Percentiles rank a stretch among this genome's conserved stretches.
These are phyloP conservation scores for Candida silvicultrix DNA, from an alignment of 805 yeast genomes.

Conservation along the genomic window DNA sequence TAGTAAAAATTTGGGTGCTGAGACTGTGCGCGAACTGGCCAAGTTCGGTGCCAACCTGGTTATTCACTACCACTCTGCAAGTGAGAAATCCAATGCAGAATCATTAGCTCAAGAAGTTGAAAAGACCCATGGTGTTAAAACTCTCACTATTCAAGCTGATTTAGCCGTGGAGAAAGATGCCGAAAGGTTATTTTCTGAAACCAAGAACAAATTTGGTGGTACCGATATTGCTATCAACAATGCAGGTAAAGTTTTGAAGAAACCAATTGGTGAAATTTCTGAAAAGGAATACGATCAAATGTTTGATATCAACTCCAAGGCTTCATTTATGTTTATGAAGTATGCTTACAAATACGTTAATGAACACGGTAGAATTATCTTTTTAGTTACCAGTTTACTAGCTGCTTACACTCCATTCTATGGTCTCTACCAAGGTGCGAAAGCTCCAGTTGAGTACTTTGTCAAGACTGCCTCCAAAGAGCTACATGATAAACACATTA, in stretches of 20 bases:
- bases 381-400: constrained; percentile 55
- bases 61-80: constrained; percentile 46
- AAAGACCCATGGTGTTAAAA: constrained; percentile 32
- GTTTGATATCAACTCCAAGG: constrained; percentile 48
- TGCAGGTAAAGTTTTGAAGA: constrained; percentile 62
- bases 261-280: constrained; percentile 45
- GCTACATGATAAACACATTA: constrained; percentile 35
- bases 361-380: constrained; percentile 47
- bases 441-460: constrained; percentile 49
- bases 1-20: constrained; percentile 52
- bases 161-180: constrained; percentile 31
- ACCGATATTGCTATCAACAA: constrained; percentile 63
- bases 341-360: constrained; percentile 46
- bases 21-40: constrained; percentile 49
- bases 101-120: constrained; percentile 31
- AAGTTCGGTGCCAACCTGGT: constrained; percentile 45
- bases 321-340: constrained; percentile 56
- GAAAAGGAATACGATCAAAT: constrained; percentile 49
- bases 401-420: constrained; percentile 59
- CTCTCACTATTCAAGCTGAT: constrained; percentile 18
- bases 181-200: constrained; percentile 38
- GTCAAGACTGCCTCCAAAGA: constrained; percentile 51
- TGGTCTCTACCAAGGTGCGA: constrained; percentile 49
- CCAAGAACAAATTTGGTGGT: constrained; percentile 38
- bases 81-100: constrained; percentile 31